Base-by-base conservation (phyloP, 306 rosid species). In the Cyclanthera cordifolia region DNA sequence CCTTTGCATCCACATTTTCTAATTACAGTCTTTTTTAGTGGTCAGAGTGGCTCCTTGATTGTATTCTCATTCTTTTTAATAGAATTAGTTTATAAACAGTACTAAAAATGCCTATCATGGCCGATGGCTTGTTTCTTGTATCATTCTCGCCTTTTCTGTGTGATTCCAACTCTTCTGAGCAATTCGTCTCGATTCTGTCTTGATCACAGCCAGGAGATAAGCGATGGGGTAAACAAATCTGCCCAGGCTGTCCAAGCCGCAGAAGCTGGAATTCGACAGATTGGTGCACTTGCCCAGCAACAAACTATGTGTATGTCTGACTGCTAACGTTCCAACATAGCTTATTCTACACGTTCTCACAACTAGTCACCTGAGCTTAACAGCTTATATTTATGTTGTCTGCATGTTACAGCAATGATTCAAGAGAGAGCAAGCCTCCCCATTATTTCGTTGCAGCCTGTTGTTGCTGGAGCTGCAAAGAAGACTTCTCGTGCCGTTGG, bases 361-460 rank as follows among this genome's bases (percentile, higher is more conserved):
- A 3, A 21, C 17, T 21, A 21, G 45, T 45, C 53, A 64, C 39
- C 53, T 43, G 53, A 65, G 30, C 11, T 63, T 63, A 63, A 45
- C 8, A 8, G 30, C 70, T 49, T 37, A 34, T 1, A 32, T 39
- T 5, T 30, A 6, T 53, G 32, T 53, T 20, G 49, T 32, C 39
- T 47, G n/a, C 21, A 30, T 76, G 77, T 53, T 74, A 8, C 88
- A 90, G 99, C 96, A 21, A 86, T 93, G 88, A 93, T 93, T 73
- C 75, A 87, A 77, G 99, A 90, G 84, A 90, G 99, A 73, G 99
- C 96, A 16, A 87, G 69, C 77, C 80, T 90, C 64, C 99, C 99
- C 0, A 53, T 78, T 46, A 93, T 93, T 80, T 86, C 96, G 10
- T 69, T 93, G 75, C 89, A 79, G 66, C 96, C 94, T 16, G 94